phyloP scores from a whole-genome alignment of 2,329 filamentous ascomycete genomes.

The Colletotrichum tamarilloi region DNA sequence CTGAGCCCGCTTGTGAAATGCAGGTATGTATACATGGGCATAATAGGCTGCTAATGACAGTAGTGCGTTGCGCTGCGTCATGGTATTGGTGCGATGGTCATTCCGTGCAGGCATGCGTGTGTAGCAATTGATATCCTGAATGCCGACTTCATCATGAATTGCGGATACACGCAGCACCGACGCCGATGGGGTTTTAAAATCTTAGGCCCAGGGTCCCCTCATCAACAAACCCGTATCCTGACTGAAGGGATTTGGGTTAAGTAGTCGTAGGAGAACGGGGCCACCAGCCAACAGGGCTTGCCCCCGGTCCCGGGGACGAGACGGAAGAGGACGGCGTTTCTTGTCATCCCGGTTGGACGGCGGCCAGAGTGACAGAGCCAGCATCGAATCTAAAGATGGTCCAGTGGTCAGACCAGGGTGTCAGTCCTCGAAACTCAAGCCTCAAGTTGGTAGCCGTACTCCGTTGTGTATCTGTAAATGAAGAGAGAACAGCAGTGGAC shows the following conservation, averaged over 20 bases:
- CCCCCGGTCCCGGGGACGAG: conserved; percentile 20
- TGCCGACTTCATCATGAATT: neutral
- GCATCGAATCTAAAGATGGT: neutral
- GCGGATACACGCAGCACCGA: neutral
- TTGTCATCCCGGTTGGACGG: conserved; percentile 13
- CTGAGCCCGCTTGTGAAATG: neutral
- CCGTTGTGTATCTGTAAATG: too few species aligned
- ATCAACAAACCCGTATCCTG: conserved; percentile 7
- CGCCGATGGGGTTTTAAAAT: conserved; percentile 2
- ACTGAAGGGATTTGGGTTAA: conserved; percentile 9
- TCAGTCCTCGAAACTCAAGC: neutral
- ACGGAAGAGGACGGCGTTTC: conserved; percentile 27
- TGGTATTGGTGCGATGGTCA: neutral
- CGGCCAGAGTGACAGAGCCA: conserved; percentile 8
- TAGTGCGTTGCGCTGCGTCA: neutral
- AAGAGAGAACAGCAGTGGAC: neutral
- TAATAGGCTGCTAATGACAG: neutral
- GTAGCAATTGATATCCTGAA: neutral
- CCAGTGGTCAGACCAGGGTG: neutral
- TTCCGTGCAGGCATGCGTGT: neutral
- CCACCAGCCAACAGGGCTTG: neutral
- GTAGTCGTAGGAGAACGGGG: conserved; percentile 5
- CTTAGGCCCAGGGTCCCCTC: conserved; percentile 4
- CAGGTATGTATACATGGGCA: neutral
- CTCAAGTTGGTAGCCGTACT: neutral